Conservation (phyloP, 495 filamentous ascomycete genomes). For the Xylaria longipes region DNA sequence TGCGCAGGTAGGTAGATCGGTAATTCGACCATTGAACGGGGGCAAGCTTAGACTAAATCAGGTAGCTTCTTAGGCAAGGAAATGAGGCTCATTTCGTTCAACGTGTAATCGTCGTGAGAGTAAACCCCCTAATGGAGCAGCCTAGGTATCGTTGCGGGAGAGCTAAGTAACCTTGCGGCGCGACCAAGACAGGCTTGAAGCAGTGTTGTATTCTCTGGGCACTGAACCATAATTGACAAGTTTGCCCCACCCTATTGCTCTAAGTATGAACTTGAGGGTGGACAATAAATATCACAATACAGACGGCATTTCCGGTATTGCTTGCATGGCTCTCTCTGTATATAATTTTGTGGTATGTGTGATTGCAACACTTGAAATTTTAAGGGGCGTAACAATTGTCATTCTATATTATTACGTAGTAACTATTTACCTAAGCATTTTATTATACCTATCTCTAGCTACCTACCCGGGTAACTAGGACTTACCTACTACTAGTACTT, state of each 20-base stretch:
- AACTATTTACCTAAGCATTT: too few species aligned
- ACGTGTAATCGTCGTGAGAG: conserved; percentile 1
- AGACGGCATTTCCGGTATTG: background rate
- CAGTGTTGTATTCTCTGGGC: background rate
- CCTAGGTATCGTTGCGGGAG: background rate
- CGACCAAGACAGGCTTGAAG: background rate
- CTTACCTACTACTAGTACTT: background rate
- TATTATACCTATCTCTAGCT: too few species aligned
- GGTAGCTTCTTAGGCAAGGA: conserved; percentile 22
- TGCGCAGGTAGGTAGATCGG: conserved; percentile 15
- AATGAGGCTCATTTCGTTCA: conserved; percentile 30
- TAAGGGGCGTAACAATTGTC: background rate
- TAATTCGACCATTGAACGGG: conserved; percentile 3
- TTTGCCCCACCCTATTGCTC: background rate
- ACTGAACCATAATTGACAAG: background rate
- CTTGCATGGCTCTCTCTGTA: background rate
- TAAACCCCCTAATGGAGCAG: background rate
- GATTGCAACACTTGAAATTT: background rate
- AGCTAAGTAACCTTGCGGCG: background rate
- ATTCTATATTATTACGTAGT: background rate
- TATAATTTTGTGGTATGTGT: background rate
- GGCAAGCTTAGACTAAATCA: conserved; percentile 20
- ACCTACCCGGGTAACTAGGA: too few species aligned
- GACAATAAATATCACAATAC: background rate
- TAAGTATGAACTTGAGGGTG: background rate